phyloP scores from a whole-genome alignment of 148 eudicot species.

The Persicaria maculosa region DNA sequence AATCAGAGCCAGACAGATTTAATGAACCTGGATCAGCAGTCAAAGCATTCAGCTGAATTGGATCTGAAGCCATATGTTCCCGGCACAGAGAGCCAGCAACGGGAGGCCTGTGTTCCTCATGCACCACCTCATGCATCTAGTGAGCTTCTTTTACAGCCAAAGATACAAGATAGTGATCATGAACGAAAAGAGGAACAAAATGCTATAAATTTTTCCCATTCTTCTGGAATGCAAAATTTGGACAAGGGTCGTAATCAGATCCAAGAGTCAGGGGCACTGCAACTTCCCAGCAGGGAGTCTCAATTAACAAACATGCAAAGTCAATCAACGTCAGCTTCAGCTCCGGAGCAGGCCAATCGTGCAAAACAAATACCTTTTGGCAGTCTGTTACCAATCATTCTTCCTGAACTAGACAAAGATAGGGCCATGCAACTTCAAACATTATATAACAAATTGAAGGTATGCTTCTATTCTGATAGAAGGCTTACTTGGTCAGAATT shows the following conservation, averaged over 20 bases:
- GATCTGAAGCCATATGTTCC: conserved; percentile 36
- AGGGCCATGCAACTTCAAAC: conserved; percentile 67
- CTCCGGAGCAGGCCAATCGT: conserved; percentile 37
- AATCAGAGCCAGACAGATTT: conserved; percentile 23
- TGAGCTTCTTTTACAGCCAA: conserved; percentile 28
- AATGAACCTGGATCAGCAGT: conserved; percentile 24
- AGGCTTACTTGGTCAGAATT: background rate
- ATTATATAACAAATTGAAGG: conserved; percentile 61
- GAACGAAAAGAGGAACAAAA: conserved; percentile 34
- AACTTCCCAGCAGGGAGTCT: conserved; percentile 31
- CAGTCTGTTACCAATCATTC: conserved; percentile 72
- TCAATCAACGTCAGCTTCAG: conserved; percentile 35
- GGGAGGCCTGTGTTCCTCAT: conserved; percentile 29
- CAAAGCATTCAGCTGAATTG: conserved; percentile 36
- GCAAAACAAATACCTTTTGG: conserved; percentile 85
- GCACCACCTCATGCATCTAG: conserved; percentile 32
- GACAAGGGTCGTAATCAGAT: conserved; percentile 31
- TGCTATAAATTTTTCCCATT: conserved; percentile 32
- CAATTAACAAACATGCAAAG: conserved; percentile 36
- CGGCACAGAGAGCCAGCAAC: conserved; percentile 33
- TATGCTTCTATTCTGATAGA: conserved; percentile 18
- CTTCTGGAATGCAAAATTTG: conserved; percentile 32
- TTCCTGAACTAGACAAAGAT: conserved; percentile 87
- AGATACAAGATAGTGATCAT: conserved; percentile 32
- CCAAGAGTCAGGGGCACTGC: conserved; percentile 29